Evolutionary conservation across 352 stramenopile genomes (phyloP).

Genomic region (Globisporangium cederbergense): DNA sequence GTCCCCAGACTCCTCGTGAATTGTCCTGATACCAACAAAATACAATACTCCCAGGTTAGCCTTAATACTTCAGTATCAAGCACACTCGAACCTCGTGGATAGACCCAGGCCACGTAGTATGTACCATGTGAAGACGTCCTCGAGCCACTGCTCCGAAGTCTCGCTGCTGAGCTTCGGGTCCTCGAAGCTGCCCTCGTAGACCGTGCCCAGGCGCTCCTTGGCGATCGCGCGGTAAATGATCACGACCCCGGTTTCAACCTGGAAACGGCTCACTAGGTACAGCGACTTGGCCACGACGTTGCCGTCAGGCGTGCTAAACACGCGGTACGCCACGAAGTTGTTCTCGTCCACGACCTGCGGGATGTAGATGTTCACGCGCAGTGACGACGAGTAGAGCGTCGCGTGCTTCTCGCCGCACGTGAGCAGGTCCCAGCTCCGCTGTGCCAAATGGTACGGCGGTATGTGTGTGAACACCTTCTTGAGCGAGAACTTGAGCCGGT

Average conservation of each 20-base stretch:
- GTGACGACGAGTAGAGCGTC: slow-evolving; percentile 43
- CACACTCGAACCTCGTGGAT: neutral
- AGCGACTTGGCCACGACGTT: slow-evolving; percentile 38
- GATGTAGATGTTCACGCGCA: slow-evolving; percentile 38
- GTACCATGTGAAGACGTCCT: slow-evolving; percentile 60
- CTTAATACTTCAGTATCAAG: neutral
- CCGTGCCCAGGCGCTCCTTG: slow-evolving; percentile 11
- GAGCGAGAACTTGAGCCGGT: slow-evolving; percentile 31
- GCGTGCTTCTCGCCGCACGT: slow-evolving; percentile 12
- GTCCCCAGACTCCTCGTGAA: slow-evolving; percentile 36
- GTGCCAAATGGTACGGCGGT: slow-evolving; percentile 17
- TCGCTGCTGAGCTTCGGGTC: neutral
- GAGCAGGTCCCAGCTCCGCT: slow-evolving; percentile 24
- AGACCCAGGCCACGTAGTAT: slow-evolving; percentile 4
- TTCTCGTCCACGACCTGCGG: slow-evolving; percentile 54
- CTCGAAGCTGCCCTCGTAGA: neutral
- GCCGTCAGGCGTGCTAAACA: slow-evolving; percentile 28
- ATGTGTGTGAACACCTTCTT: slow-evolving; percentile 25
- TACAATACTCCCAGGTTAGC: neutral
- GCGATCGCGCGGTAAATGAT: slow-evolving; percentile 47
- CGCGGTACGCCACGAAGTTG: slow-evolving; percentile 54
- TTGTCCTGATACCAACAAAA: slow-evolving; percentile 25
- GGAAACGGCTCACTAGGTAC: slow-evolving; percentile 41
- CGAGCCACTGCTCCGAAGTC: slow-evolving; percentile 37
- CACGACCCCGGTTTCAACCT: slow-evolving; percentile 30